Conservation (phyloP, 371 early-diverging fungal species). For the Mucor lusitanicus region DNA sequence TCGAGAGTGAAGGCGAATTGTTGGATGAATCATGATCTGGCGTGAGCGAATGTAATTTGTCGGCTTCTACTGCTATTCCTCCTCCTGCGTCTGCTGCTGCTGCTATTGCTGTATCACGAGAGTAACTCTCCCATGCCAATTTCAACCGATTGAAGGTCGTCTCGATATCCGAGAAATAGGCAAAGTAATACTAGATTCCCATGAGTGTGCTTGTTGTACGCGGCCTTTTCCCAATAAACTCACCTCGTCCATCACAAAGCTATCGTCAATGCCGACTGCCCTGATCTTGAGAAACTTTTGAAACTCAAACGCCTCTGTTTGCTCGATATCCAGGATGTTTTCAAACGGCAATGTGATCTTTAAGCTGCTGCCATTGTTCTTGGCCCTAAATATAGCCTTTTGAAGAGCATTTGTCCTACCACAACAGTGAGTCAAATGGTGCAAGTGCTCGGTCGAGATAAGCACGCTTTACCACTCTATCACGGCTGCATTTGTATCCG, state of each 20-base stretch:
- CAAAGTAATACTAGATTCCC: conserved; percentile 63
- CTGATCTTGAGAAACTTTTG: conserved; percentile 62
- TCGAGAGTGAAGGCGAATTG: conserved; percentile 40
- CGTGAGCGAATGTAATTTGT: neutral
- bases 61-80: neutral
- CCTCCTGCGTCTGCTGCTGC: no score
- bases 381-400: conserved; percentile 65
- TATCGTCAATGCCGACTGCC: conserved; percentile 63
- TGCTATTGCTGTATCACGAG: neutral
- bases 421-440: neutral
- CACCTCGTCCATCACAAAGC: conserved; percentile 68
- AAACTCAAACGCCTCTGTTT: conserved; percentile 58
- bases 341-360: conserved; percentile 62
- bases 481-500: conserved; percentile 54
- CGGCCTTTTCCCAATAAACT: neutral
- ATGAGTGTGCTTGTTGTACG: neutral
- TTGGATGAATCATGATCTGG: conserved; percentile 5
- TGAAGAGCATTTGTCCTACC: conserved; percentile 60
- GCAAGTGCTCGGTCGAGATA: neutral
- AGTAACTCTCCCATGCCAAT: conserved; percentile 27
- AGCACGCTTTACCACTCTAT: conserved; percentile 53
- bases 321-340: conserved; percentile 62
- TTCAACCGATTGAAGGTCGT: conserved; percentile 38
- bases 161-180: conserved; percentile 63
- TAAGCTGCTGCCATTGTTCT: conserved; percentile 64